Percentiles rank a stretch among this genome's conserved stretches.
Evolutionary conservation across 208 protist genomes (phyloP).

Genomic region (Trypanosoma grayi): DNA sequence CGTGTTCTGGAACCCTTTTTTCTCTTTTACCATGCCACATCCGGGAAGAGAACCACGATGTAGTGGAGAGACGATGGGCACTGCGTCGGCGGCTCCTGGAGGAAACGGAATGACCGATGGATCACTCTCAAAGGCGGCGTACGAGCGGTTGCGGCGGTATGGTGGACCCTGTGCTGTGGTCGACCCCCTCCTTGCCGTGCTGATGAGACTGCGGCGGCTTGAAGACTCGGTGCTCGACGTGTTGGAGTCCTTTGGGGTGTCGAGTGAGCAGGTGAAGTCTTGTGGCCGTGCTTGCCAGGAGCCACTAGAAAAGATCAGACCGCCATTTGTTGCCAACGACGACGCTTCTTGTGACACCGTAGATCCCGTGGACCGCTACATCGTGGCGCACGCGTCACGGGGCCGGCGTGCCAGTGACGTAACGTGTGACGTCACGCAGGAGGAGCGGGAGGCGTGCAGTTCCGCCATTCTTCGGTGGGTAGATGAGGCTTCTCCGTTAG

Average conservation of each 20-base stretch:
- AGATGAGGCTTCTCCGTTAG: constrained; percentile 10
- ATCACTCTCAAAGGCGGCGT: not conserved
- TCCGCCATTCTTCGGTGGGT: constrained; percentile 23
- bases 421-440: not conserved
- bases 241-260: constrained; percentile 7
- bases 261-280: not conserved
- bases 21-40: too few species aligned
- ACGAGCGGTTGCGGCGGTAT: constrained; percentile 27
- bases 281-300: not conserved
- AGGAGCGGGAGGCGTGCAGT: constrained; percentile 1
- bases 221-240: constrained; percentile 30
- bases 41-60: too few species aligned
- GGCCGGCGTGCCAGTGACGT: not conserved
- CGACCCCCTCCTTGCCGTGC: constrained; percentile 62
- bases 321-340: not conserved
- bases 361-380: constrained; percentile 12
- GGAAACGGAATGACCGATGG: not conserved
- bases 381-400: not conserved
- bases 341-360: not conserved
- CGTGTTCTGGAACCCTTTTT: too few species aligned
- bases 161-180: constrained; percentile 49
- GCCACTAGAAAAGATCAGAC: not conserved
- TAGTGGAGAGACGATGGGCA: not conserved
- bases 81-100: too few species aligned
- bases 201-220: constrained; percentile 53